Conservation (phyloP, 306 rosid species). For the Astragalus membranaceus region DNA sequence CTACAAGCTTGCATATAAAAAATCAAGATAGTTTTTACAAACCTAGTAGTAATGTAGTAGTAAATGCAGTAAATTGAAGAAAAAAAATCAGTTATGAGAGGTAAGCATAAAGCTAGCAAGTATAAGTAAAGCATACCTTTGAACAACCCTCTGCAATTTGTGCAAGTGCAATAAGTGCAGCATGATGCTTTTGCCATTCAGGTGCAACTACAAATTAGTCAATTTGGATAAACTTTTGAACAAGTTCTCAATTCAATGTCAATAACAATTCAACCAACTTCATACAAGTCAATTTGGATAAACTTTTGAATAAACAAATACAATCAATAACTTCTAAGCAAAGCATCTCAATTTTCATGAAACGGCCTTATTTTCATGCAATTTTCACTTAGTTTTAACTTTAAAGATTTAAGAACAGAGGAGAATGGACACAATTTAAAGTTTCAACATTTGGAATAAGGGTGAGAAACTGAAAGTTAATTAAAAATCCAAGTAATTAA, state of each 20-base stretch:
- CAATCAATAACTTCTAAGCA: too few species aligned
- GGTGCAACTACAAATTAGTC: slow-evolving; percentile 45
- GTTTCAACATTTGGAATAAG: background rate
- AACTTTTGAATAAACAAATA: background rate
- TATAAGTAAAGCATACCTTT: slow-evolving; percentile 33
- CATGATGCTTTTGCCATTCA: slow-evolving; percentile 75
- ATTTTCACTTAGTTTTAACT: background rate
- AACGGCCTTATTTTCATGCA: too few species aligned
- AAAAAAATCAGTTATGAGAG: background rate
- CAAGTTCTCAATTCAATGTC: background rate
- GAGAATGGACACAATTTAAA: slow-evolving; percentile 8
- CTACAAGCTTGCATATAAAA: background rate
- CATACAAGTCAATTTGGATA: background rate
- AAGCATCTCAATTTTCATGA: too few species aligned
- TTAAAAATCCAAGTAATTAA: slow-evolving; percentile 7
- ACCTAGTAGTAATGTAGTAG: background rate
- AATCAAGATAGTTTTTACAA: background rate
- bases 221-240: background rate
- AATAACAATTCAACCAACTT: background rate
- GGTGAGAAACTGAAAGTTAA: background rate
- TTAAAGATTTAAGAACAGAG: background rate
- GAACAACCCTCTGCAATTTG: slow-evolving; percentile 77
- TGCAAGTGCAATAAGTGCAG: slow-evolving; percentile 59
- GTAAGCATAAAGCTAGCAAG: background rate
- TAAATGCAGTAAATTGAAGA: background rate